Evolutionary conservation across 2,329 filamentous ascomycete genomes (phyloP), one percentile per base, ranked within the genome.

Genomic region (Colletotrichum cordylinicola): DNA sequence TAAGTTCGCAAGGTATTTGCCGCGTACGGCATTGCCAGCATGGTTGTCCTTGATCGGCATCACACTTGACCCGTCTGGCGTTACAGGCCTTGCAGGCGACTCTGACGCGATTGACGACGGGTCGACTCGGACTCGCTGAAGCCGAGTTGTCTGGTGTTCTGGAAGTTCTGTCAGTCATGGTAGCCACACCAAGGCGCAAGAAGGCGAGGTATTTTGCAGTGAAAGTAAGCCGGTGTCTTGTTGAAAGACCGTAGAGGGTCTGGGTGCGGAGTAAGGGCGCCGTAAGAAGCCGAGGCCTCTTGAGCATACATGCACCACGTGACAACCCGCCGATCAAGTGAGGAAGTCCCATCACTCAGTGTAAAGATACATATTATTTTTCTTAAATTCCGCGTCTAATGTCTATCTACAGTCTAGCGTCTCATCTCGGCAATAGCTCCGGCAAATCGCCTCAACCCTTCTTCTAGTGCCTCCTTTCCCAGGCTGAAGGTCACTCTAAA

Each of bases 401-500:
- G 5, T 21, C 43, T 21, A 48, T 21, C n/a, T 0, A 8, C 21
- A 6, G 0, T 13, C 12, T 13, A 21, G n/a, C 18, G 29, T 5
- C 60, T 39, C 24, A 39, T 35, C 27, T 69, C 67, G 3, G 12
- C 27, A 18, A 69, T 60, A 10, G 69, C 61, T 6, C 4, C 70
- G 56, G 66, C 24, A 33, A 80, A 37, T 29, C 79, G 76, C 48
- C 70, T 18, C 16, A 81, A 72, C 1, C 79, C 78, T 10, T 75
- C 60, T 33, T 69, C 48, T 61, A 82, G 37, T 12, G 76, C 79
- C 15, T 77, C 67, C 6, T 48, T 74, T 3, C 64, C 52, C 3
- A 78, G 48, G 4, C 76, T 78, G 69, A 80, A 81, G 5, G 70
- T 78, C 9, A 81, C n/a, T 4, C 79, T 70, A 48, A 82, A 82